Evolutionary conservation across 2,329 filamentous ascomycete genomes (phyloP).

Genomic region (Venturia asperata): DNA sequence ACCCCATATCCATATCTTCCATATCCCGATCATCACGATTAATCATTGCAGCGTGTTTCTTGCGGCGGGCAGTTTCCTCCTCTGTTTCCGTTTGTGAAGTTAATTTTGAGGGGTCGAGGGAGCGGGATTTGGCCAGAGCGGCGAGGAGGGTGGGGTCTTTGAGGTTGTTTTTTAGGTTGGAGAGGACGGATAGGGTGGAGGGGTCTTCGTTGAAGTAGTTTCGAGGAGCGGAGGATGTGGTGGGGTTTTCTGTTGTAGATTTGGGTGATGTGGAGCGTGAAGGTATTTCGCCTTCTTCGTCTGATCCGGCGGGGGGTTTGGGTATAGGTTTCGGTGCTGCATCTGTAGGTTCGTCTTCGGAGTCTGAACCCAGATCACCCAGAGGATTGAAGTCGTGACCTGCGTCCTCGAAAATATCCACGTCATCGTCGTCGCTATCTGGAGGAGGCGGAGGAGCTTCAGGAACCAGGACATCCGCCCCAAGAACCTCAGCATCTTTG

Average conservation of each 20-base stretch:
- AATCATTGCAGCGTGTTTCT: slow-evolving; percentile 58
- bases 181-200: slow-evolving; percentile 22
- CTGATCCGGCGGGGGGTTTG: neutral
- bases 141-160: slow-evolving; percentile 75
- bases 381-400: slow-evolving; percentile 56
- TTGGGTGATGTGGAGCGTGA: slow-evolving; percentile 17
- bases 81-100: slow-evolving; percentile 32
- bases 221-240: slow-evolving; percentile 22
- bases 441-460: slow-evolving; percentile 25
- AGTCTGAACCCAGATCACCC: slow-evolving; percentile 28
- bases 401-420: slow-evolving; percentile 55
- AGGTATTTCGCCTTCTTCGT: neutral
- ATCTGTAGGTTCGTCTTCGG: slow-evolving; percentile 14
- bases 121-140: slow-evolving; percentile 71
- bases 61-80: slow-evolving; percentile 60
- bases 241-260: slow-evolving; percentile 17
- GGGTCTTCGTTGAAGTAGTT: slow-evolving; percentile 33
- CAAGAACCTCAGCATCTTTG: slow-evolving; percentile 28
- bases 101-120: slow-evolving; percentile 39
- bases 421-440: slow-evolving; percentile 34
- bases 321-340: slow-evolving; percentile 9
- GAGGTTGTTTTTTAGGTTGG: slow-evolving; percentile 26
- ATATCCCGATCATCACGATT: slow-evolving; percentile 67
- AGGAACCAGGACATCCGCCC: slow-evolving; percentile 33
- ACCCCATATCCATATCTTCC: slow-evolving; percentile 89